Conservation (phyloP, 148 eudicot species). For the Cornus suecica region DNA sequence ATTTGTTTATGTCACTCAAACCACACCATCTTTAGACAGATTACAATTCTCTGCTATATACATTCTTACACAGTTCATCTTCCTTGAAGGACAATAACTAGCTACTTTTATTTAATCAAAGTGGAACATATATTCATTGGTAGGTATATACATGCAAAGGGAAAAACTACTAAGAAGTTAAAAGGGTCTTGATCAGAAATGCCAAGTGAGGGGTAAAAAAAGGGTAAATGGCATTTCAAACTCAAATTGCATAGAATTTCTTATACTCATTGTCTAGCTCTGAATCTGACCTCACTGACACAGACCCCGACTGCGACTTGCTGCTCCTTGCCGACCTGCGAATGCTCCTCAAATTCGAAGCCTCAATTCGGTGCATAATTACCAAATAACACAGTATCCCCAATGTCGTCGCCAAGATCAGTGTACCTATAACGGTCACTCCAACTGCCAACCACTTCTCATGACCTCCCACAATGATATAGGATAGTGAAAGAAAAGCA, state of each 20-base stretch:
- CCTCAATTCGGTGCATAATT: constrained; percentile 43
- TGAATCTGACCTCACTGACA: constrained; percentile 31
- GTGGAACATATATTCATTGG: background rate
- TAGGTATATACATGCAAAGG: background rate
- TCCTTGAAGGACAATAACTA: background rate
- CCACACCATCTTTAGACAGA: background rate
- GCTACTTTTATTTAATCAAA: background rate
- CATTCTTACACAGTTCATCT: background rate
- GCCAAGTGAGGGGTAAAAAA: constrained; percentile 4
- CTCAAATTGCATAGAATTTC: constrained; percentile 47
- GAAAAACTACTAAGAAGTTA: background rate
- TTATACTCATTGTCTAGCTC: constrained; percentile 35
- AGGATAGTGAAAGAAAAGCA: constrained; percentile 51
- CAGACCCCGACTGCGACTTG: constrained; percentile 34
- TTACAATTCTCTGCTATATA: background rate
- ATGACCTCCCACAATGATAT: constrained; percentile 37
- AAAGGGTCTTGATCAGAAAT: background rate
- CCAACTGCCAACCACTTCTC: constrained; percentile 41
- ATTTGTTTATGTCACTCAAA: background rate
- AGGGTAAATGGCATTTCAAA: background rate
- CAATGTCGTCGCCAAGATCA: constrained; percentile 40
- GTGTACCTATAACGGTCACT: constrained; percentile 39
- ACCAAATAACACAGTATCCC: constrained; percentile 56
- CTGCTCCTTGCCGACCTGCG: constrained; percentile 40
- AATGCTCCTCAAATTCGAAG: constrained; percentile 33